Evolutionary conservation across 2,329 filamentous ascomycete species (phyloP).

Genomic region (Fusarium robinianum): DNA sequence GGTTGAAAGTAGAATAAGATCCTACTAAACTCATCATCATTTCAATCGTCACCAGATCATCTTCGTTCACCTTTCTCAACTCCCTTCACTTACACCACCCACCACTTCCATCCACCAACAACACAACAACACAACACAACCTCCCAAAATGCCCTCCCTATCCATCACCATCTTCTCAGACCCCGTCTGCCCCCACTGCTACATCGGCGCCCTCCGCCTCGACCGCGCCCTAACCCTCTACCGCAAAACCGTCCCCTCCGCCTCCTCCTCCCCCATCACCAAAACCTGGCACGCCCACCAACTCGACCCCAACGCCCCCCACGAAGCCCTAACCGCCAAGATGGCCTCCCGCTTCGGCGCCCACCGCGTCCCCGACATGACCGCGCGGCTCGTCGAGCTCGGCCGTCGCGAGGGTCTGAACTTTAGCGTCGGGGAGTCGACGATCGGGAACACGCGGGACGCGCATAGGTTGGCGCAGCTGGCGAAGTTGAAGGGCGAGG

Average conservation of each 20-base stretch:
- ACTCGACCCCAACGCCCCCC: constrained; percentile 68
- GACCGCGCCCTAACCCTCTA: constrained; percentile 71
- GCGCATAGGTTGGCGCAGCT: constrained; percentile 68
- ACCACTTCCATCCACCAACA: background rate
- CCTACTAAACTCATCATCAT: background rate
- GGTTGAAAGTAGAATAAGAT: too few species aligned
- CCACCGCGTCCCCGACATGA: constrained; percentile 61
- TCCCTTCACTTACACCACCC: constrained; percentile 3
- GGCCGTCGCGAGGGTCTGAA: constrained; percentile 71
- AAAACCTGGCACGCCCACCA: constrained; percentile 81
- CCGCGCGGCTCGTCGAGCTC: constrained; percentile 58
- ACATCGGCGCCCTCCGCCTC: constrained; percentile 77
- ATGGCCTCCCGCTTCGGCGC: constrained; percentile 69
- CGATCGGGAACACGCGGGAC: constrained; percentile 50
- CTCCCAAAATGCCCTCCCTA: constrained; percentile 68
- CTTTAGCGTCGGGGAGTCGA: constrained; percentile 67
- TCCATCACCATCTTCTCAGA: constrained; percentile 80
- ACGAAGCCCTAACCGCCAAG: constrained; percentile 54
- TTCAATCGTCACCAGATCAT: background rate
- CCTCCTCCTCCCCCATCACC: constrained; percentile 67
- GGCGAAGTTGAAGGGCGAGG: constrained; percentile 52
- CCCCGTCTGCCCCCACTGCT: constrained; percentile 79
- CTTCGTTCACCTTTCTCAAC: background rate
- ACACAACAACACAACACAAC: background rate
- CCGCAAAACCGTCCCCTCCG: constrained; percentile 63